Base-by-base conservation (phyloP, 768 basidiomycete genomes). In the Lactifluus rugatus region DNA sequence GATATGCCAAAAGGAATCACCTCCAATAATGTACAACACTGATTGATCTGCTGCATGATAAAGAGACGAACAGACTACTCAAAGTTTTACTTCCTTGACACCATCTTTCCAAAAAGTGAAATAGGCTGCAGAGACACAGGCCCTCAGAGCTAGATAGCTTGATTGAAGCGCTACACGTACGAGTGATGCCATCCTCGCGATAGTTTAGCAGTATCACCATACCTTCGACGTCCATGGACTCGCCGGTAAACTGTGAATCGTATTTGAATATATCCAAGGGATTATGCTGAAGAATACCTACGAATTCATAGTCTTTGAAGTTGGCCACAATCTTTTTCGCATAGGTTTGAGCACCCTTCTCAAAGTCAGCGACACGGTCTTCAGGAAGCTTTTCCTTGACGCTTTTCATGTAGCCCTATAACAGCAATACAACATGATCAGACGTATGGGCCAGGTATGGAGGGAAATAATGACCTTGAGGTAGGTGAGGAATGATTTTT, bases 61-160 rank as follows among this genome's bases (percentile, higher is more conserved):
- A 61, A 50, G 42, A 39, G 9, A 48, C 14, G 46, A 25, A 53
- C 61, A 32, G 51, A 64, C 68, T 69, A 14, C 39, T 68, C 66
- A 92, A 62, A 84, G 77, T 72, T 93, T 93, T 59, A 80, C 68
- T 71, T 83, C 78, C 75, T 93, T 91, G 64, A 93, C 72, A 39
- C 96, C 95, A 73, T 97, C 82, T 75, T 89, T 95, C 94, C 94
- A 97, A 79, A 94, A 89, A 32, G 86, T 93, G 72, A 95, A 82
- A 71, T 89, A 94, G 51, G 92, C 91, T 87, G 64, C 48, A 50
- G 58, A 19, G 42, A 49, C 31, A 45, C 60, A 36, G 64, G 56
- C 56, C 60, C 60, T 51, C 6, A 63, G 41, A 39, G 31, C 2
- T 28, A 34, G n/a, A 25, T 39, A 14, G 19, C 17, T 3, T 16